Evolutionary conservation across 441 rosid species (phyloP).

Genomic region (Populus hybrid): DNA sequence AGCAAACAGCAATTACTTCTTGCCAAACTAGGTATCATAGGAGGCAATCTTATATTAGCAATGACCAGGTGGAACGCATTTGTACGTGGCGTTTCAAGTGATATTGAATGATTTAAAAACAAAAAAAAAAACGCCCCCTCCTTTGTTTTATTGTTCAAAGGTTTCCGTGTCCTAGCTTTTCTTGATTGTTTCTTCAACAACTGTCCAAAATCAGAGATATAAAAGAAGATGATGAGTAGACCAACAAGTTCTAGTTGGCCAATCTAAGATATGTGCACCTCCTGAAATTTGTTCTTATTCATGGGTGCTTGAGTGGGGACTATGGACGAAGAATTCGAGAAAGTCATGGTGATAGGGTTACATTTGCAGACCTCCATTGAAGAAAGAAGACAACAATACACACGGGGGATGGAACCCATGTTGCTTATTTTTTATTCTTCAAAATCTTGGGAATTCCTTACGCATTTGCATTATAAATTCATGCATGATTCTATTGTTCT

Average conservation of each 20-base stretch:
- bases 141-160: slow-evolving; percentile 7
- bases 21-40: too few species aligned
- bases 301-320: slow-evolving; percentile 17
- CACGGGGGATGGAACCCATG: too few species aligned
- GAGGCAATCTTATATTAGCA: too few species aligned
- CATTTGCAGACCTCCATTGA: not conserved
- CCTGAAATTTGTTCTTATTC: not conserved
- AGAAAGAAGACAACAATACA: not conserved
- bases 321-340: not conserved
- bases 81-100: not conserved
- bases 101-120: not conserved
- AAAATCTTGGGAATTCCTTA: too few species aligned
- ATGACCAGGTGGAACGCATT: too few species aligned
- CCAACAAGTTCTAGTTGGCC: slow-evolving; percentile 3
- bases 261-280: not conserved
- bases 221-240: not conserved
- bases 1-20: too few species aligned
- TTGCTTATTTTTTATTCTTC: too few species aligned
- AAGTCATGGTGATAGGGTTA: slow-evolving; percentile 3
- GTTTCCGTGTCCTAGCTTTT: not conserved
- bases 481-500: too few species aligned
- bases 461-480: too few species aligned
- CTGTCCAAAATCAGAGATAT: not conserved
- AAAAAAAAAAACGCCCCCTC: too few species aligned
- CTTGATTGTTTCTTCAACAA: not conserved